Base-by-base conservation (phyloP, 225 moss, liverwort and hornwort genomes). In the Pleurozium schreberi region DNA sequence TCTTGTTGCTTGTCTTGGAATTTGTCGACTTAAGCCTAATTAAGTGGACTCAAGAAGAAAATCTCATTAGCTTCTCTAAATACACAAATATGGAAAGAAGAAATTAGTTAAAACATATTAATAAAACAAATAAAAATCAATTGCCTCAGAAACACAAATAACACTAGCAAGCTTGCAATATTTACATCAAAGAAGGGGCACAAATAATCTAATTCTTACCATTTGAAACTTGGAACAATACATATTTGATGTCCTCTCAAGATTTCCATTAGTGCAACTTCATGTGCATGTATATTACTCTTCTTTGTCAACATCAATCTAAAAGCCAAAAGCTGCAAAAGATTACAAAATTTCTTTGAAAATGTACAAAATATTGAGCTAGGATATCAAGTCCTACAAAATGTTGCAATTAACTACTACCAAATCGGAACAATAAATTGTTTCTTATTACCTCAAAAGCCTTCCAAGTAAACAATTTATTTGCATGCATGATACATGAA, bases 211-310 rank as follows among this genome's bases (percentile, higher is more conserved):
- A 40, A 11, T 40, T 81, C 71, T 87, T 55, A 93, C 87, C 77
- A 10, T 82, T 63, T 87, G 52, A 73, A 47, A 80, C 20, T 80
- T 80, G 42, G 20, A 60, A 30, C 30, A 60, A 89, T 85, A 62
- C 27, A 60, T 31, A 92, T 62, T 81, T 84, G 88, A 84, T 87
- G 36, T 38, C 84, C 16, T 12, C 76, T 81, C 11, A 91, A 60
- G 50, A 95, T 87, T 83, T 96, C 91, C 65, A 95, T 94, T 31
- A 92, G 60, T 43, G 91, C 84, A 28, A 93, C 84, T 80, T 91
- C 89, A 59, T 93, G 84, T 25, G 92, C 88, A n/a, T 92, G 91
- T 22, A 92, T 84, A 50, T 94, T 92, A 82, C 0, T 40, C 4
- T 59, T 40, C 3, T 40, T 3, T 40, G 5, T 30, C 1, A 42